Evolutionary conservation across 2,329 filamentous ascomycete species (phyloP).

Genomic region (Herpotrichia juniperi): DNA sequence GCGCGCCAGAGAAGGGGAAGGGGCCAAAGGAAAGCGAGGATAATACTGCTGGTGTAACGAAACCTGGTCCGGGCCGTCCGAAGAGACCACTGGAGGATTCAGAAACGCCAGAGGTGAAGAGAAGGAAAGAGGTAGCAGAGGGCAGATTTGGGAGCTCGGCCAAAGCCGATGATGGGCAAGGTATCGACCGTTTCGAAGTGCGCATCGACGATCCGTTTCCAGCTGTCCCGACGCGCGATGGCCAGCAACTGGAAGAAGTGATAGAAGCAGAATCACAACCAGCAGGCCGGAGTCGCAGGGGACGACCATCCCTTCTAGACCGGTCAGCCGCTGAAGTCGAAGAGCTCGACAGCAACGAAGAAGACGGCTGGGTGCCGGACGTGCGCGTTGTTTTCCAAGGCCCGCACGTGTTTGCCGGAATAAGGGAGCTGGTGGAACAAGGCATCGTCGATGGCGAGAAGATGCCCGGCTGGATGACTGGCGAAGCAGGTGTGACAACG

Average conservation of each 20-base stretch:
- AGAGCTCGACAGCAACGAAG: slow-evolving; percentile 24
- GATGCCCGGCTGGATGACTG: slow-evolving; percentile 92
- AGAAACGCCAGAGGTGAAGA: slow-evolving; percentile 54
- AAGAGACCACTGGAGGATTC: slow-evolving; percentile 33
- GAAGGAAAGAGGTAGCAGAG: slow-evolving; percentile 65
- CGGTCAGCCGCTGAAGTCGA: slow-evolving; percentile 37
- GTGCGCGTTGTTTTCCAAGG: slow-evolving; percentile 75
- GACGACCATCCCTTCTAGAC: slow-evolving; percentile 42
- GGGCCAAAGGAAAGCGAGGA: slow-evolving; percentile 9
- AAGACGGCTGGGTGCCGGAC: slow-evolving; percentile 60
- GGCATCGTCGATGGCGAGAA: slow-evolving; percentile 76
- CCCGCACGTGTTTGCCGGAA: slow-evolving; percentile 78
- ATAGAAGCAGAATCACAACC: slow-evolving; percentile 21
- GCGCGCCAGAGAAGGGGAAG: slow-evolving; percentile 16
- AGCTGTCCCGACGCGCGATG: slow-evolving; percentile 9
- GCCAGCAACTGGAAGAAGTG: slow-evolving; percentile 19
- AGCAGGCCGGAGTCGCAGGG: slow-evolving; percentile 27
- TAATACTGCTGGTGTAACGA: slow-evolving; percentile 10
- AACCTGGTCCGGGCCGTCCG: slow-evolving; percentile 30
- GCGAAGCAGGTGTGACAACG: slow-evolving; percentile 79
- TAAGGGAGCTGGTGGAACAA: slow-evolving; percentile 77
- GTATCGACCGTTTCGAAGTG: slow-evolving; percentile 57
- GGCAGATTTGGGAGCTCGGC: slow-evolving; percentile 71
- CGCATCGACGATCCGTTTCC: slow-evolving; percentile 55
- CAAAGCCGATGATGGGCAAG: slow-evolving; percentile 42